A percentile compares a stretch with the other conserved stretches of the same genome.
phyloP scores from a whole-genome alignment of 2,329 filamentous ascomycete genomes.

The Nemania serpens region DNA sequence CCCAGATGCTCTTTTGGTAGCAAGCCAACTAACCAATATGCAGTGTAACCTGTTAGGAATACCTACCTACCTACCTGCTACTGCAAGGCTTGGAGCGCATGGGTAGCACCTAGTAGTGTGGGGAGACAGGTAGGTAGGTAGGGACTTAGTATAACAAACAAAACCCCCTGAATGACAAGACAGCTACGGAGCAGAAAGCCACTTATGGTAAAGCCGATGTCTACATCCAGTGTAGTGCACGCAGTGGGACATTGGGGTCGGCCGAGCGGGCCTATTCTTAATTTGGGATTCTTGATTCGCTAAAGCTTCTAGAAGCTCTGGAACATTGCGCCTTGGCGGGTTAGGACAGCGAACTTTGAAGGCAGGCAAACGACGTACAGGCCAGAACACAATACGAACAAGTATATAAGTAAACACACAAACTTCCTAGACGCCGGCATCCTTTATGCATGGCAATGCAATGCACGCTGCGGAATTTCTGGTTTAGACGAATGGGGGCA shows the following conservation, averaged over 20 bases:
- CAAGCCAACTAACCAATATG: background rate
- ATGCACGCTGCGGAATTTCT: slow-evolving; percentile 6
- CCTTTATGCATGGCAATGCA: slow-evolving; percentile 11
- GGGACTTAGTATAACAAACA: background rate
- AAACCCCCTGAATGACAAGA: slow-evolving; percentile 13
- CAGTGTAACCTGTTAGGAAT: slow-evolving; percentile 2
- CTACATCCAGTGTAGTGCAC: background rate
- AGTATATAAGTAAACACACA: background rate
- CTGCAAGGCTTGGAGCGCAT: too few relatives aligned
- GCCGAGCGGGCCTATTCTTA: slow-evolving; percentile 10
- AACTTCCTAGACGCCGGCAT: background rate
- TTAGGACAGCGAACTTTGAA: background rate
- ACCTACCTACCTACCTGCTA: too few relatives aligned
- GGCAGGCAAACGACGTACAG: background rate
- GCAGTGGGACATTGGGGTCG: background rate
- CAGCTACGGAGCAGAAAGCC: slow-evolving; percentile 2
- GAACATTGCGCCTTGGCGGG: background rate
- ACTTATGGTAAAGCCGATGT: slow-evolving; percentile 5
- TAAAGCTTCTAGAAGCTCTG: slow-evolving; percentile 16
- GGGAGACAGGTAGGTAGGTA: background rate
- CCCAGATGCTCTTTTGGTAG: background rate
- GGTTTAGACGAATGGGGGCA: slow-evolving; percentile 1
- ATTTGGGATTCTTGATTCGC: slow-evolving; percentile 12
- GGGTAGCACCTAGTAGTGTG: background rate
- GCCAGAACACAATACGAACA: background rate